Conservation (phyloP, 306 rosid genomes). For the Quercus aquifolioides region DNA sequence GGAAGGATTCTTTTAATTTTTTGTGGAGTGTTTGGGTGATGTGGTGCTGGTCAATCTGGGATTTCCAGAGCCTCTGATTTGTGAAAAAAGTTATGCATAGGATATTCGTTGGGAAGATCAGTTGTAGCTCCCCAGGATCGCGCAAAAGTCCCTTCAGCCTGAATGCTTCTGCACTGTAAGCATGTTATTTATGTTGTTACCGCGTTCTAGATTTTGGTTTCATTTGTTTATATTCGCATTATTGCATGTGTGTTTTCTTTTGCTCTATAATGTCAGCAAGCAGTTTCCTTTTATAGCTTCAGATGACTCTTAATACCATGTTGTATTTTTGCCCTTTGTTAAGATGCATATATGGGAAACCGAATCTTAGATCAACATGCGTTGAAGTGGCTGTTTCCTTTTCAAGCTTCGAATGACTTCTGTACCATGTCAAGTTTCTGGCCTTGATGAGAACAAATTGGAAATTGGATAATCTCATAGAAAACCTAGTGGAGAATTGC, state of each 20-base stretch:
- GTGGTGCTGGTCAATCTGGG: constrained; percentile 44
- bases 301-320: constrained; percentile 40
- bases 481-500: background rate
- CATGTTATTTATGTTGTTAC: constrained; percentile 65
- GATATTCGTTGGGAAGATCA: constrained; percentile 35
- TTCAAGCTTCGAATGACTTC: background rate
- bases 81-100: constrained; percentile 19
- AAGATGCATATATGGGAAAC: constrained; percentile 31
- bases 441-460: background rate
- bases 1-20: constrained; percentile 82
- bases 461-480: background rate
- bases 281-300: constrained; percentile 43
- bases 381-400: background rate
- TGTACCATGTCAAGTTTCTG: background rate
- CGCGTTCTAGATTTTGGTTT: constrained; percentile 59
- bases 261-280: constrained; percentile 34
- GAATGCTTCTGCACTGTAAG: constrained; percentile 87
- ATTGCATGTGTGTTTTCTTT: constrained; percentile 56
- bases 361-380: constrained; percentile 21
- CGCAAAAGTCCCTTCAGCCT: constrained; percentile 47
- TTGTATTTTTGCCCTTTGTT: constrained; percentile 37
- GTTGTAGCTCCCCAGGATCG: constrained; percentile 30
- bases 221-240: constrained; percentile 70
- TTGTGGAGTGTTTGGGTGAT: constrained; percentile 56
- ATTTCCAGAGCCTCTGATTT: constrained; percentile 37